These are phyloP conservation scores for Plasmodium knowlesi DNA, from an alignment of 169 alveolate genomes.

Conservation along the genomic window DNA sequence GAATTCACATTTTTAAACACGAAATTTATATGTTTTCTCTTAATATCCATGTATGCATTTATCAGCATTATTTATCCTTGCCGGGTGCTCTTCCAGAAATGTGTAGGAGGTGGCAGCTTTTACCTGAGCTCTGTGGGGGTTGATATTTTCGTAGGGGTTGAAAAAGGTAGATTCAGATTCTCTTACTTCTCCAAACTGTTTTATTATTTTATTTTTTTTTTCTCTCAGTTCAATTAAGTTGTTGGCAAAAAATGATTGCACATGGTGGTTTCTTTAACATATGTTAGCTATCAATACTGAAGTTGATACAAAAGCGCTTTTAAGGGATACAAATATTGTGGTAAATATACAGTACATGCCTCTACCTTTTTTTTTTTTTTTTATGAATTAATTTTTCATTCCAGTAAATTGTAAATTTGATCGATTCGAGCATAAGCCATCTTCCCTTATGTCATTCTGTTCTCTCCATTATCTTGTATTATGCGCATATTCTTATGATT, in stretches of 20 bases:
- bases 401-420: neutral
- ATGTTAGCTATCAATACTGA: neutral
- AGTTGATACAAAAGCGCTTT: neutral
- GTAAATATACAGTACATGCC: neutral
- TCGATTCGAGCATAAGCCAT: slow-evolving; percentile 34
- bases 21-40: slow-evolving; percentile 47
- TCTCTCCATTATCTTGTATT: neutral
- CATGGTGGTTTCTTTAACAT: neutral
- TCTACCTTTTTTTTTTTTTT: neutral
- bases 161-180: slow-evolving; percentile 2
- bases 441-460: slow-evolving; percentile 12
- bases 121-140: neutral
- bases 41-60: slow-evolving; percentile 58
- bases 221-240: neutral
- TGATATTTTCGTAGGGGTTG: neutral
- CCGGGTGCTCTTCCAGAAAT: neutral
- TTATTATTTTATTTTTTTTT: neutral
- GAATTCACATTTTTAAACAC: slow-evolving; percentile 52
- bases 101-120: neutral
- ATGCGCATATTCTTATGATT: neutral
- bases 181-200: neutral
- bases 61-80: slow-evolving; percentile 48
- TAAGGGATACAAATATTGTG: neutral
- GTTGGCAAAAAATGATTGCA: neutral
- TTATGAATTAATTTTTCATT: slow-evolving; percentile 3